phyloP scores from a whole-genome alignment of 163 green algal genomes.

The Coccomyxa subellipsoidea region DNA sequence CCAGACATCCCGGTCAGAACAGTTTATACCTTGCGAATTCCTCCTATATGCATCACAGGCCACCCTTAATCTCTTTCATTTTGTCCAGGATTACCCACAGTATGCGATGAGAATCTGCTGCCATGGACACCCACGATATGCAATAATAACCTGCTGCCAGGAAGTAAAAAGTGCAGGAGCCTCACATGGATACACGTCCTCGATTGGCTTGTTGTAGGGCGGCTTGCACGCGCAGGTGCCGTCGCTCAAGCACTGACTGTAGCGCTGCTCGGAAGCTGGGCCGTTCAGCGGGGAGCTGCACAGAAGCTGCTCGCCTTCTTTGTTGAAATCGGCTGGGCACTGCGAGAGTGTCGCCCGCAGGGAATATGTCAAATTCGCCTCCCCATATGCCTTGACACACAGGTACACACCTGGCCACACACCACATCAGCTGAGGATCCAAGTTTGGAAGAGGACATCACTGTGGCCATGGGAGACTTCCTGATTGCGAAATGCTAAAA shows the following conservation, averaged over 20 bases:
- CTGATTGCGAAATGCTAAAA: no score
- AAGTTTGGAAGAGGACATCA: no score
- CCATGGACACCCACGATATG: background rate
- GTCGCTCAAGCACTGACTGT: constrained; percentile 31
- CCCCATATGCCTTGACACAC: constrained; percentile 44
- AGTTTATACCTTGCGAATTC: no score
- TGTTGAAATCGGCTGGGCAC: constrained; percentile 37
- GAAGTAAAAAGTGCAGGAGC: no score
- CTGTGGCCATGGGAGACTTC: no score
- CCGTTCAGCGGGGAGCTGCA: constrained; percentile 29
- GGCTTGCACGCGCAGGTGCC: constrained; percentile 41
- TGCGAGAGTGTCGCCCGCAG: constrained; percentile 21
- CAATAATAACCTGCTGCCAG: no score
- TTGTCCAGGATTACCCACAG: no score
- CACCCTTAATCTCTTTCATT: no score
- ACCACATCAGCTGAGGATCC: background rate
- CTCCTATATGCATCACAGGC: no score
- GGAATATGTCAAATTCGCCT: constrained; percentile 13
- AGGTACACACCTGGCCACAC: constrained; percentile 34
- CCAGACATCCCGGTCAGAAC: background rate
- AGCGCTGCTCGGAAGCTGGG: constrained; percentile 30
- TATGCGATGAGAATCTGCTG: background rate
- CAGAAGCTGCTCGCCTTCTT: constrained; percentile 21
- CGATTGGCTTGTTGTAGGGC: constrained; percentile 34
- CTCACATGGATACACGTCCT: constrained; percentile 14